Conservation (phyloP, 805 yeast genomes). For the Yamadazyma phyllophila region DNA sequence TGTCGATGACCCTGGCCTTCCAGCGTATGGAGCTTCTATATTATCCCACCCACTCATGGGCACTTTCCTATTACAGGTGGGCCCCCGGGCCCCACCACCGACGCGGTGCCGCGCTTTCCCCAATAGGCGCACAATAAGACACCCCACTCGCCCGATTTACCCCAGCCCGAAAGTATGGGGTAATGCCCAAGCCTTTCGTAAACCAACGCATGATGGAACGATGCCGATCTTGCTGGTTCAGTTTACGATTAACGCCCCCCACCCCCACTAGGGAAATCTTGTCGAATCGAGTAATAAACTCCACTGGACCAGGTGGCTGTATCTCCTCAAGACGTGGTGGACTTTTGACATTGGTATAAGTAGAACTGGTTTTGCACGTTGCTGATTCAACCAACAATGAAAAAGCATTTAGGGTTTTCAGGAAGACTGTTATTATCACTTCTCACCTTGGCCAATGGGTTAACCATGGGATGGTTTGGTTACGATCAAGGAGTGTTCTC, state of each 20-base stretch:
- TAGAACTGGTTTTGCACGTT: not conserved
- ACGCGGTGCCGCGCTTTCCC: not conserved
- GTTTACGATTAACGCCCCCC: not conserved
- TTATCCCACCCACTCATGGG: not conserved
- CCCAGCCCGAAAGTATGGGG: not conserved
- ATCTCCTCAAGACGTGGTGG: not conserved
- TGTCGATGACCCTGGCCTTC: too few relatives aligned
- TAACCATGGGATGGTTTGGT: conserved; percentile 15
- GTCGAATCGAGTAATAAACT: not conserved
- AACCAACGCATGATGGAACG: not conserved
- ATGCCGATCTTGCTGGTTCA: not conserved
- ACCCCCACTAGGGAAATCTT: not conserved
- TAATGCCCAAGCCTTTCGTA: not conserved
- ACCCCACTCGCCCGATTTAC: not conserved
- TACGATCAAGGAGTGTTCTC: conserved; percentile 16
- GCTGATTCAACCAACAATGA: conserved; percentile 3
- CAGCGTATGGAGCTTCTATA: not conserved
- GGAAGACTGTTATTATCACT: conserved; percentile 11
- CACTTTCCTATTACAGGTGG: not conserved
- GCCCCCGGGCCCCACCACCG: not conserved
- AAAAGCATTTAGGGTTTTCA: conserved; percentile 12
- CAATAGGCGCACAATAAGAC: not conserved
- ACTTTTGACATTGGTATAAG: not conserved
- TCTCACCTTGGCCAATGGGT: conserved; percentile 13
- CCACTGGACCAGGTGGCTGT: not conserved